phyloP scores from a whole-genome alignment of 2,329 filamentous ascomycete species.

The Colletotrichum cereale region DNA sequence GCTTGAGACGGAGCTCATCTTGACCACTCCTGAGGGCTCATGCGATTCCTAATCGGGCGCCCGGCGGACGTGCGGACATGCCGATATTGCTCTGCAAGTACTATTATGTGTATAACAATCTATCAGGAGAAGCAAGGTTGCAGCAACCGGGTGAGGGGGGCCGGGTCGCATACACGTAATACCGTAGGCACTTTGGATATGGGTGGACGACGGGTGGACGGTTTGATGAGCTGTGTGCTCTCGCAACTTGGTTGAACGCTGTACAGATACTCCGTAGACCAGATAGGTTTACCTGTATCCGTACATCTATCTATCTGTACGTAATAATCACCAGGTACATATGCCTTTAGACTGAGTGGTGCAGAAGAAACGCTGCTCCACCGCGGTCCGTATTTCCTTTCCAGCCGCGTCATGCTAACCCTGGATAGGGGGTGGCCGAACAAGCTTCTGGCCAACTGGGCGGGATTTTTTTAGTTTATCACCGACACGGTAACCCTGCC shows the following conservation, averaged over 20 bases:
- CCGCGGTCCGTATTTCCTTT: constrained; percentile 24
- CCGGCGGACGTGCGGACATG: constrained; percentile 25
- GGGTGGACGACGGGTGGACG: not conserved
- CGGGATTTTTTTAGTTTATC: constrained; percentile 16
- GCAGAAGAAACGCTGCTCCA: constrained; percentile 17
- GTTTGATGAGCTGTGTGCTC: not conserved
- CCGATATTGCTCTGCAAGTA: constrained; percentile 33
- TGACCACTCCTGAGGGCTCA: constrained; percentile 26
- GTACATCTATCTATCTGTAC: not conserved
- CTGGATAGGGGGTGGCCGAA: constrained; percentile 26
- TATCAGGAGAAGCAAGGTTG: not conserved
- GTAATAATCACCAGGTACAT: too few species aligned
- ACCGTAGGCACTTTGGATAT: not conserved
- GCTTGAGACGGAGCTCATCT: constrained; percentile 9
- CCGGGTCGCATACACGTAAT: not conserved
- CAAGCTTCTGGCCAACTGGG: constrained; percentile 29
- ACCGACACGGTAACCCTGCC: constrained; percentile 14
- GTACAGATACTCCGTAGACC: too few species aligned
- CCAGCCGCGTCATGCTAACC: constrained; percentile 29
- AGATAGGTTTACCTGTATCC: not conserved
- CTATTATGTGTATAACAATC: not conserved
- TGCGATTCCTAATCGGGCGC: constrained; percentile 14
- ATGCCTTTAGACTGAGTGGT: too few species aligned
- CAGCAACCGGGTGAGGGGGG: not conserved
- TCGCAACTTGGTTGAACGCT: not conserved